Evolutionary conservation across 2,329 filamentous ascomycete genomes (phyloP).

Genomic region (Mycogone perniciosa): DNA sequence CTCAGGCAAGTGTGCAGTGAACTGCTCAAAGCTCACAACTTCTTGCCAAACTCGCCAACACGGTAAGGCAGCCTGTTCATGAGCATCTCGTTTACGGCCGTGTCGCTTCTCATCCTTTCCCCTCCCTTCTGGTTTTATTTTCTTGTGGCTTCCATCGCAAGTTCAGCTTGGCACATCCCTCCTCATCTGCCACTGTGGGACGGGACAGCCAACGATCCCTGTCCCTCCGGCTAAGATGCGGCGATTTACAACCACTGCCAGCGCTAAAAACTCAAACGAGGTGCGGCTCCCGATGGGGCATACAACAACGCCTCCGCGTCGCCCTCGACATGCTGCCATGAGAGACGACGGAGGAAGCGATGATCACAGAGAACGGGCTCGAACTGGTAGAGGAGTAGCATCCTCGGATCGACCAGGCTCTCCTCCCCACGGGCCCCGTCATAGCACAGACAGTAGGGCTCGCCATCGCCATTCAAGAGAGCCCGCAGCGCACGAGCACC

Average conservation of each 20-base stretch:
- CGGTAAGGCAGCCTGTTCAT: conserved; percentile 3
- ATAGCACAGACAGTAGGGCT: conserved; percentile 22
- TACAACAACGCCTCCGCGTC: conserved; percentile 28
- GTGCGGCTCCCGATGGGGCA: conserved; percentile 24
- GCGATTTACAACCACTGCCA: conserved; percentile 28
- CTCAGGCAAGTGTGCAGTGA: not conserved
- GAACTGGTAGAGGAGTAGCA: conserved; percentile 29
- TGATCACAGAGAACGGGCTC: conserved; percentile 32
- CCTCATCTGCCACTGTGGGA: conserved; percentile 4
- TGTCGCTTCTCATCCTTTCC: not conserved
- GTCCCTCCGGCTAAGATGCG: conserved; percentile 33
- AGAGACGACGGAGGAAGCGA: conserved; percentile 32
- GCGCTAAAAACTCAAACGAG: conserved; percentile 35
- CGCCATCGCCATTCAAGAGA: conserved; percentile 30
- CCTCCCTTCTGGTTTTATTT: not conserved
- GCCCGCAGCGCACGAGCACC: conserved; percentile 30
- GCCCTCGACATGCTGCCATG: conserved; percentile 36
- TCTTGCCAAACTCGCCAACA: not conserved
- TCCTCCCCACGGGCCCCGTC: conserved; percentile 26
- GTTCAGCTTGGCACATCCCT: not conserved
- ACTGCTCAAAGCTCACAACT: conserved; percentile 5
- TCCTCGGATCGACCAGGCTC: conserved; percentile 27
- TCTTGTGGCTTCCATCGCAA: conserved; percentile 1
- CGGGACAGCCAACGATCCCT: conserved; percentile 14
- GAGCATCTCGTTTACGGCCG: not conserved